Base-by-base conservation (phyloP, 495 filamentous ascomycete genomes). In the Annulohypoxylon stygium region DNA sequence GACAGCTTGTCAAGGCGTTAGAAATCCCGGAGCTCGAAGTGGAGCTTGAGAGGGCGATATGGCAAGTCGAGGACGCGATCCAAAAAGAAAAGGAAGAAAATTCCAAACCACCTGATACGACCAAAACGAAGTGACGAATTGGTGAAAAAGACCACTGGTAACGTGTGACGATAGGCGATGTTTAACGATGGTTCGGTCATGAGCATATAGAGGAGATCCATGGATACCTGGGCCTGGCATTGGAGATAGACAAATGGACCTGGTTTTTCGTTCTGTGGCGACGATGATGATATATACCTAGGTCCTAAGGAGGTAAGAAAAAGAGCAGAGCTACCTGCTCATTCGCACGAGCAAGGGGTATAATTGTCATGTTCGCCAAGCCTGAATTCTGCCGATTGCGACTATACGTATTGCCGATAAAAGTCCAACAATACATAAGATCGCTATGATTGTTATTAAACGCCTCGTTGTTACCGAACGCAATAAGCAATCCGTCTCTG, bases 41-140 rank as follows among this genome's bases (percentile, higher is more conserved):
- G n/a, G 96, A 98, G 81, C 89, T 97, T 1, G 94, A 98, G 75
- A 85, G 95, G 30, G 95, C 95, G 3, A 91, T 96, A 41, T 88
- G 91, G 83, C 95, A 98, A 83, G 92, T 98, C 1, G 88, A 94
- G 75, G 87, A 86, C 65, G 86, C 88, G 41, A 81, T 95, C 61
- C 75, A 85, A 61, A 84, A 89, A 43, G 81, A 88, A 61, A 84
- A 84, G 48, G 78, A 80, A 20, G 75, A 80, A 48, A 73, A 73
- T 11, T 62, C 74, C 4, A 68, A 74, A 4, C 47, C 67, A 4
- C 43, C 45, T 18, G 72, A 68, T 55, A 55, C 67, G n/a, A 33
- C 16, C 12, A 48, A 60, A 10, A 9, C 33, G 12, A 68, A 71
- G 50, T 71, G n/a, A 68, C 36, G 51, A 45, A 61, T 26, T 50